These are phyloP conservation scores for Fraxinus baroniana DNA, from an alignment of 305 asterid genomes.

Conservation along the genomic window DNA sequence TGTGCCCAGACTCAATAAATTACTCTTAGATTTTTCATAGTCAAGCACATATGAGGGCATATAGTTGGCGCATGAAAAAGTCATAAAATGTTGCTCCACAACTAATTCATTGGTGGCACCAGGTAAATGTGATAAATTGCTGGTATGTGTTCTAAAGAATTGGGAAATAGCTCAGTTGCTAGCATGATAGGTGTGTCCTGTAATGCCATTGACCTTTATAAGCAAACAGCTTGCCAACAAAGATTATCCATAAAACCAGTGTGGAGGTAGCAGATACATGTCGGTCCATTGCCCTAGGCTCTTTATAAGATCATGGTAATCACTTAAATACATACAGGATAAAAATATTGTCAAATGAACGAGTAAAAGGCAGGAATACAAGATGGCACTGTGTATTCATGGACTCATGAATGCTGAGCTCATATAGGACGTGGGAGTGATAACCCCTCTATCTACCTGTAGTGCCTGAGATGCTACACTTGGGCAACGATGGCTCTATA, in stretches of 20 bases:
- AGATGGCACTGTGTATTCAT: background rate
- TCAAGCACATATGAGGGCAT: background rate
- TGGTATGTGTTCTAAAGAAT: background rate
- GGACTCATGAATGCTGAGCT: background rate
- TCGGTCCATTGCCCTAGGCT: background rate
- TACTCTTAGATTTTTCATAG: background rate
- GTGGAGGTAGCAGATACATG: background rate
- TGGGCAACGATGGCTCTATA: background rate
- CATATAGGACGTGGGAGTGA: background rate
- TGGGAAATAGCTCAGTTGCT: background rate
- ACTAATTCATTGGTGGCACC: background rate
- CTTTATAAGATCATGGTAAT: background rate
- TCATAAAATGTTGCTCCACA: background rate
- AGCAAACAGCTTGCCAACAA: background rate
- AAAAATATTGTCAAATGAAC: background rate
- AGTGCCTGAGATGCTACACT: background rate
- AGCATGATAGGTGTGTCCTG: background rate
- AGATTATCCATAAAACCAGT: background rate
- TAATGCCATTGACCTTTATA: background rate
- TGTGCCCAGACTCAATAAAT: background rate
- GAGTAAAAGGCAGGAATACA: background rate
- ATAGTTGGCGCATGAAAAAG: background rate
- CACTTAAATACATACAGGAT: background rate
- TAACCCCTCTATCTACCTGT: background rate
- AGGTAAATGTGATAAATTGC: background rate